These are phyloP conservation scores for Pelargonium hybrid DNA, from an alignment of 441 rosid genomes.

Conservation along the genomic window DNA sequence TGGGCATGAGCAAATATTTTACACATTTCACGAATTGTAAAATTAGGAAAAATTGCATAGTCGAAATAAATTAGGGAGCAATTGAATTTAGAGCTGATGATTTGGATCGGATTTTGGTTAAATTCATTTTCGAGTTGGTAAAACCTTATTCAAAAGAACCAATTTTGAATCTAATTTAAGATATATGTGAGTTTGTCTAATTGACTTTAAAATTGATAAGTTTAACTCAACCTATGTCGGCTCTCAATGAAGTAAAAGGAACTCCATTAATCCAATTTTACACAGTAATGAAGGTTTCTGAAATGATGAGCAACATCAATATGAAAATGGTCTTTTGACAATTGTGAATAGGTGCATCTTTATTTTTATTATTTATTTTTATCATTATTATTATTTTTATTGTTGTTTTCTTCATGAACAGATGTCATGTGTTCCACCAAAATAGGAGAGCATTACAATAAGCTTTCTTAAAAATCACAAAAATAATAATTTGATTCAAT, in stretches of 20 bases:
- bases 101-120: too few relatives aligned
- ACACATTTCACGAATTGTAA: too few relatives aligned
- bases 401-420: background rate
- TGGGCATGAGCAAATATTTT: too few relatives aligned
- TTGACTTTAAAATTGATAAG: background rate
- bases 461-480: background rate
- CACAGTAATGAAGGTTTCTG: slow-evolving; percentile 1
- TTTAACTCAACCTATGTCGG: background rate
- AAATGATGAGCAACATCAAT: background rate
- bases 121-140: too few relatives aligned
- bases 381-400: background rate
- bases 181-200: background rate
- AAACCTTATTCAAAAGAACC: too few relatives aligned
- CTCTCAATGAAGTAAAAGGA: background rate
- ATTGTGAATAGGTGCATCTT: background rate
- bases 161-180: background rate
- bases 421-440: background rate
- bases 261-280: background rate
- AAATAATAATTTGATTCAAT: background rate
- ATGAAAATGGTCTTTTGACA: background rate
- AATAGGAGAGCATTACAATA: background rate
- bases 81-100: too few relatives aligned
- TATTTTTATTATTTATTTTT: background rate
- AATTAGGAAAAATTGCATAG: too few relatives aligned
- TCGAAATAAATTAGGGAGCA: too few relatives aligned